phyloP scores from a whole-genome alignment of 345 rosid species.

The Heritiera littoralis region DNA sequence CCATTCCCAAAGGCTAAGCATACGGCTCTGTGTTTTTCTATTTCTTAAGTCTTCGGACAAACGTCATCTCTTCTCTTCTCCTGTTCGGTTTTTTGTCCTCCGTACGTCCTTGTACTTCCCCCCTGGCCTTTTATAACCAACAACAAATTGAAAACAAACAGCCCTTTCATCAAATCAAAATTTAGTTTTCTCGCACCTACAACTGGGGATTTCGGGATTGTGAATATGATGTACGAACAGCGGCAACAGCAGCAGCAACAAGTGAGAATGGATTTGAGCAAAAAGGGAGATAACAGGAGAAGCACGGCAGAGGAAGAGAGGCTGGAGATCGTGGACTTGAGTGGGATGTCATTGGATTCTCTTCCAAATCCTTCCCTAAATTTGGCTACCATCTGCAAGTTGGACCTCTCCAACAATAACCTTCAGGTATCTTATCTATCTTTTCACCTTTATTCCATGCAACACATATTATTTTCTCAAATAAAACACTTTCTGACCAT shows the following conservation, averaged over 20 bases:
- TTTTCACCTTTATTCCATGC: neutral
- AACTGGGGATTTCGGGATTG: neutral
- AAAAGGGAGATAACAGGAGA: conserved; percentile 4
- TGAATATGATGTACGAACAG: conserved; percentile 40
- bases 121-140: neutral
- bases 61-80: neutral
- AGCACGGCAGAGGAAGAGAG: conserved; percentile 25
- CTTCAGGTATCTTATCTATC: conserved; percentile 50
- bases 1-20: conserved; percentile 11
- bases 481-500: too few relatives aligned
- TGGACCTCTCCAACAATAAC: conserved; percentile 84
- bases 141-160: neutral
- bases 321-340: conserved; percentile 61
- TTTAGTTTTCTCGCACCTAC: too few relatives aligned
- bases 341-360: conserved; percentile 64
- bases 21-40: conserved; percentile 27
- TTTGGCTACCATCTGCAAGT: conserved; percentile 57
- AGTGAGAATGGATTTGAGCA: conserved; percentile 22
- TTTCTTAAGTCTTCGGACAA: neutral
- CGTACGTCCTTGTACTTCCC: neutral
- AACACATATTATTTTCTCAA: too few relatives aligned
- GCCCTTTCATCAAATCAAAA: neutral
- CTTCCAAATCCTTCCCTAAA: conserved; percentile 60
- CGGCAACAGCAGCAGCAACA: conserved; percentile 37
- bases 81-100: conserved; percentile 1